Base-by-base conservation (phyloP, 140 eudicot genomes). In the Senecio squalidus region DNA sequence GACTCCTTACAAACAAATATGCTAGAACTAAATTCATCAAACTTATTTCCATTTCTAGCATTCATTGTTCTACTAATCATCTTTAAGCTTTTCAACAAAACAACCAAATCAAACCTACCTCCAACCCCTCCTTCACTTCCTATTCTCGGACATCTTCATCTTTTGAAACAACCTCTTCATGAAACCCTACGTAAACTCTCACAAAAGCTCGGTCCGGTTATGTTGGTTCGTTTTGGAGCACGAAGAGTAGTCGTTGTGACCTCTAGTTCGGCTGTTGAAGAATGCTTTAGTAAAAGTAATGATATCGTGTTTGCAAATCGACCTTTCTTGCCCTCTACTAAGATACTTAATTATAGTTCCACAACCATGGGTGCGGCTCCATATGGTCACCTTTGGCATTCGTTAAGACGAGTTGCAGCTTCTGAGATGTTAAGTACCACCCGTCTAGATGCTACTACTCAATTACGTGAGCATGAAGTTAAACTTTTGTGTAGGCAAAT, bases 201-300 rank as follows among this genome's bases (percentile, higher is more conserved):
- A 21, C 30, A 3, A 28, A 61, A 61, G 1, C 2, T 22, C 20
- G 67, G 67, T 22, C 56, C 40, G 0, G 46, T 61, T 0, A 43
- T 61, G 30, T 27, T 49, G 4, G 55, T 61, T 50, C 67, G 44
- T 5, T 45, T 66, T 6, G 72, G 72, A 2, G 43, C 5, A 30
- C 43, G 58, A 9, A 33, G 18, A 20, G 69, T 44, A 0, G 38
- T 73, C 1, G 64, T 73, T 0, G 48, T 73, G 9, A 22, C 74
- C 25, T 73, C 78, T 1, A 33, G 69, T 1, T 58, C 69, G 3
- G 18, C 28, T 1, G 78, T 55, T 2, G 74, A 73, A 51, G 64
- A 73, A 66, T 73, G 78, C 57, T 73, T 66, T 18, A 66, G 74
- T 7, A 66, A 58, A 66, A 52, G 41, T 0, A 67, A 73, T 27